Percentiles rank a stretch among this genome's conserved stretches.
Conservation (phyloP, 2,329 filamentous ascomycete genomes). For the Cadophora malorum region DNA sequence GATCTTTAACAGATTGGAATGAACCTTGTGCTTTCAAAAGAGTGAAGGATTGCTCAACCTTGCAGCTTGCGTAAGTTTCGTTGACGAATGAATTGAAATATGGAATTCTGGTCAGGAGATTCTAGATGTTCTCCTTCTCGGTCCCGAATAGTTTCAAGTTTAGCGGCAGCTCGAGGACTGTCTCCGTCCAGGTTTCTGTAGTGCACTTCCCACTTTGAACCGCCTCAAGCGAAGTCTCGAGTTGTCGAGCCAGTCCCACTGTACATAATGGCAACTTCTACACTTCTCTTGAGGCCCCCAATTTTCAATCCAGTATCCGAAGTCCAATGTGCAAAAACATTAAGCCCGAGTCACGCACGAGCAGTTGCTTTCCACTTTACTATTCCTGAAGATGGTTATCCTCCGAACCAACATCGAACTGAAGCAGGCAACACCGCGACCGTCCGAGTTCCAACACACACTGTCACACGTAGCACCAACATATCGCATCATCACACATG, state of each 20-base stretch:
- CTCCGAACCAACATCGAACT: not conserved
- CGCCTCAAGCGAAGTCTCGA: not conserved
- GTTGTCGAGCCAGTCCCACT: not conserved
- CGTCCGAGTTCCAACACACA: not conserved
- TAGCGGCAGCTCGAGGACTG: no score
- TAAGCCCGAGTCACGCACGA: not conserved
- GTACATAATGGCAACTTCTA: not conserved
- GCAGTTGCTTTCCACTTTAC: not conserved
- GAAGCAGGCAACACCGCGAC: not conserved
- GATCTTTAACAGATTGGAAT: no score
- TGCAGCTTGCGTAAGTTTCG: no score
- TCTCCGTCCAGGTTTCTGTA: no score
- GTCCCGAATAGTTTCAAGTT: no score
- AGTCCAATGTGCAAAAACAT: constrained; percentile 6
- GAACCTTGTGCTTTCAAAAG: no score
- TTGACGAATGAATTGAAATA: no score
- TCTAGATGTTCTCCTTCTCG: no score
- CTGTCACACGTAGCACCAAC: not conserved
- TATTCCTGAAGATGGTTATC: not conserved
- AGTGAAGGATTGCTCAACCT: no score
- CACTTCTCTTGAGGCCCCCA: not conserved
- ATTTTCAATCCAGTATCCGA: not conserved
- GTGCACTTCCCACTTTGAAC: no score
- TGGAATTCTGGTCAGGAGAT: no score
- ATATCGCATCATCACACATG: constrained; percentile 8